A percentile compares a stretch with the other conserved stretches of the same genome.
Conservation (phyloP, 176 grass and related monocot species). For the Raddia guianensis region DNA sequence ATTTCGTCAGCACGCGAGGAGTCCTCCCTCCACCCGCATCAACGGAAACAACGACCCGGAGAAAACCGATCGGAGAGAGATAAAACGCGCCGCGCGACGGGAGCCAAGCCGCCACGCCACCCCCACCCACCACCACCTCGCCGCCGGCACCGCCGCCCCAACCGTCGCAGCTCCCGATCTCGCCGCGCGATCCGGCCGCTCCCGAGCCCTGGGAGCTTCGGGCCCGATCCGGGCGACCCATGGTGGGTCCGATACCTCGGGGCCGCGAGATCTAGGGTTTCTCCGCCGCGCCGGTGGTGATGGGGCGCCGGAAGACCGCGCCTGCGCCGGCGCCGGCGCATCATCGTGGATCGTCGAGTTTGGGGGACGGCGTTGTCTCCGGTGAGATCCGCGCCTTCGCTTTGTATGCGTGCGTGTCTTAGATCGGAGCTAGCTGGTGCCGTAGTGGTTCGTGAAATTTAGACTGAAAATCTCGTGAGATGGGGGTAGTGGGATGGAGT, state of each 20-base stretch:
- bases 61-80: slow-evolving; percentile 8
- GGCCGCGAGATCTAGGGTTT: slow-evolving; percentile 55
- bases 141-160: slow-evolving; percentile 9
- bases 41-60: slow-evolving; percentile 49
- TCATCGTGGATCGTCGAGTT: slow-evolving; percentile 34
- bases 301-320: slow-evolving; percentile 45
- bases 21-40: slow-evolving; percentile 15
- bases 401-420: not conserved
- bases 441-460: not conserved
- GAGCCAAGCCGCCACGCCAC: not conserved
- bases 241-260: slow-evolving; percentile 21
- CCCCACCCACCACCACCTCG: slow-evolving; percentile 8
- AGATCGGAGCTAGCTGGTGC: slow-evolving; percentile 32
- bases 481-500: not conserved
- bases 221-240: slow-evolving; percentile 14
- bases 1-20: not conserved
- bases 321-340: slow-evolving; percentile 27
- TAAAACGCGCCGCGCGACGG: slow-evolving; percentile 33
- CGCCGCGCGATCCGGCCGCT: not conserved
- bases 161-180: slow-evolving; percentile 11
- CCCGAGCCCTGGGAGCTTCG: slow-evolving; percentile 14
- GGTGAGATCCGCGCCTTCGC: slow-evolving; percentile 47
- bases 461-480: not conserved
- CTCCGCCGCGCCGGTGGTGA: slow-evolving; percentile 29
- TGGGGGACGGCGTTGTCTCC: slow-evolving; percentile 29